Evolutionary conservation across 768 basidiomycete genomes (phyloP).

Genomic region (Amanita fuliginea): DNA sequence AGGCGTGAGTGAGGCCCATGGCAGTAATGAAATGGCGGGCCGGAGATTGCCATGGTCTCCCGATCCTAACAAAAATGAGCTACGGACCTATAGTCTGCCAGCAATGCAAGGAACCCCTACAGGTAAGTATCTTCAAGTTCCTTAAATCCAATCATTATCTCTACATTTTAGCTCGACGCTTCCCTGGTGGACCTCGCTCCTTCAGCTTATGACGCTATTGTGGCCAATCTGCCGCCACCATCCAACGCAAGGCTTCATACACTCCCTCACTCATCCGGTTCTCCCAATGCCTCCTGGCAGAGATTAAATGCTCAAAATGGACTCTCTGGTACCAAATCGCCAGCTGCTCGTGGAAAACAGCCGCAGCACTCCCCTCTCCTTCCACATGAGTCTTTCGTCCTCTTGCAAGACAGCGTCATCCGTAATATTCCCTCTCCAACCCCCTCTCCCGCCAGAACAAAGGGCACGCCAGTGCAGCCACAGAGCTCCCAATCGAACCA

Average conservation of each 20-base stretch:
- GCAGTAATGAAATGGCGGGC: too few relatives aligned
- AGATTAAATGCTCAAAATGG: slow-evolving; percentile 33
- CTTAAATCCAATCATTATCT: slow-evolving; percentile 6
- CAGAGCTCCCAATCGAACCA: slow-evolving; percentile 17
- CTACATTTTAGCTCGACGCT: slow-evolving; percentile 56
- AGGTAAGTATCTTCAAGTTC: slow-evolving; percentile 33
- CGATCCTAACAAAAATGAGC: slow-evolving; percentile 8
- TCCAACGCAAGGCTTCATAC: slow-evolving; percentile 22
- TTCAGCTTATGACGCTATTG: slow-evolving; percentile 81
- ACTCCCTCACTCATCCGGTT: slow-evolving; percentile 6
- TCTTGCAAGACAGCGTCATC: slow-evolving; percentile 77
- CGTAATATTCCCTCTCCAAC: slow-evolving; percentile 52
- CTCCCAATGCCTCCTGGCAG: slow-evolving; percentile 48
- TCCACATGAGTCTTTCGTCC: slow-evolving; percentile 85
- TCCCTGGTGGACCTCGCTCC: slow-evolving; percentile 82
- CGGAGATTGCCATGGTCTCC: background rate
- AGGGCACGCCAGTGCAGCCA: slow-evolving; percentile 31
- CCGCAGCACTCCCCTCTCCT: slow-evolving; percentile 38
- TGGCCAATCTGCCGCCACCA: slow-evolving; percentile 50
- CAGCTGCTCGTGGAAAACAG: slow-evolving; percentile 51
- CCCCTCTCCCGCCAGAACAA: slow-evolving; percentile 29
- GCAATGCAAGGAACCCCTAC: slow-evolving; percentile 86
- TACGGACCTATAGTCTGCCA: slow-evolving; percentile 51
- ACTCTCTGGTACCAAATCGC: slow-evolving; percentile 19
- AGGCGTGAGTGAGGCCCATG: background rate